These are phyloP conservation scores for Trametes maxima DNA, from an alignment of 768 basidiomycete species.

Conservation along the genomic window DNA sequence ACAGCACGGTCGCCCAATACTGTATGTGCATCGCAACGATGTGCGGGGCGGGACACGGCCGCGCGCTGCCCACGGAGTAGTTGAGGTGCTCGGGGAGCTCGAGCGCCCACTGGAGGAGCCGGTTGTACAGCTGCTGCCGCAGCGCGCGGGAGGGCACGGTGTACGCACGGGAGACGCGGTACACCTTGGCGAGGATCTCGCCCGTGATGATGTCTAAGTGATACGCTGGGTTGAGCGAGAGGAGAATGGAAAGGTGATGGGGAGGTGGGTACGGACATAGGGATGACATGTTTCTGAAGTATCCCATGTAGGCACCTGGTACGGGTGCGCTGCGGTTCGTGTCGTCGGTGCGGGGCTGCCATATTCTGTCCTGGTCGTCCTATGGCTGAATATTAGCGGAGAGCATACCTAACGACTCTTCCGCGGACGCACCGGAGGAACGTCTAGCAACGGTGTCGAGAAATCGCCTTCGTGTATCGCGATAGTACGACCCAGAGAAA, in stretches of 20 bases:
- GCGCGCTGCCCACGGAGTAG: conserved; percentile 52
- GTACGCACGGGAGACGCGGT: conserved; percentile 60
- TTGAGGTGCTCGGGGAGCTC: conserved; percentile 64
- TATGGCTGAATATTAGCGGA: conserved; percentile 32
- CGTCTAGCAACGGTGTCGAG: conserved; percentile 62
- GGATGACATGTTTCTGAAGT: conserved; percentile 55
- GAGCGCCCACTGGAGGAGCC: conserved; percentile 75
- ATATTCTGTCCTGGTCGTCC: conserved; percentile 57
- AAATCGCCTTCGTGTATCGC: conserved; percentile 71
- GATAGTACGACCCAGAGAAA: conserved; percentile 58
- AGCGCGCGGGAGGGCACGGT: conserved; percentile 47
- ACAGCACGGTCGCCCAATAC: conserved; percentile 75
- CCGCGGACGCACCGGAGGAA: conserved; percentile 46
- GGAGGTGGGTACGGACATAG: conserved; percentile 50
- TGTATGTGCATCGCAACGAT: conserved; percentile 70
- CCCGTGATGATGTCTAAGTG: conserved; percentile 63
- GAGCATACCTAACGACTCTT: background rate
- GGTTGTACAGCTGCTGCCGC: conserved; percentile 54
- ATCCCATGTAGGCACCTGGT: conserved; percentile 50
- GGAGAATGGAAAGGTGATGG: background rate
- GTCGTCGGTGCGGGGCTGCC: conserved; percentile 46
- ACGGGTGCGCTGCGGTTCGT: conserved; percentile 41
- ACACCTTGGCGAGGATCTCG: conserved; percentile 66
- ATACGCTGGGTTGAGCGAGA: background rate
- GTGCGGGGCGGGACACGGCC: conserved; percentile 61